A percentile compares a stretch with the other conserved stretches of the same genome.
Conservation (phyloP, 768 basidiomycete genomes). For the Pulveroboletus frians region DNA sequence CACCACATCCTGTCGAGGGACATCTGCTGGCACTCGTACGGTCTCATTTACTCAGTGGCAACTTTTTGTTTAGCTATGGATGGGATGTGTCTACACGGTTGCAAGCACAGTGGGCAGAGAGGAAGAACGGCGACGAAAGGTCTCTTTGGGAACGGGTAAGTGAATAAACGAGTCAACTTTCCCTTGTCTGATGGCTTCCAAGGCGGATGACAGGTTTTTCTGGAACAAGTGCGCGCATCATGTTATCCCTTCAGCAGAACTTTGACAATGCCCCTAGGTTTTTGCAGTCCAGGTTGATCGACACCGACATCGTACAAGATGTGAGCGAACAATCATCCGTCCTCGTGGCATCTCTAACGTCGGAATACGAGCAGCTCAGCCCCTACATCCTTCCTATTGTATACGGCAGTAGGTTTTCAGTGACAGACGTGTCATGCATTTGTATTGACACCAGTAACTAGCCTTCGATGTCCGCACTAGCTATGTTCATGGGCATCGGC, state of each 20-base stretch:
- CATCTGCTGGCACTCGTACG: slow-evolving; percentile 83
- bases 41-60: slow-evolving; percentile 74
- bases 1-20: slow-evolving; percentile 81
- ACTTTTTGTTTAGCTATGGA: slow-evolving; percentile 85
- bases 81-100: slow-evolving; percentile 87
- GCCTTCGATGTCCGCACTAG: slow-evolving; percentile 82
- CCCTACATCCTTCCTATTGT: slow-evolving; percentile 88
- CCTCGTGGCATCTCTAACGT: slow-evolving; percentile 6
- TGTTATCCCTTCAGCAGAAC: neutral
- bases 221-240: slow-evolving; percentile 68
- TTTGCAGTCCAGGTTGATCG: slow-evolving; percentile 59
- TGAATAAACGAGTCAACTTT: slow-evolving; percentile 8
- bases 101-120: slow-evolving; percentile 71
- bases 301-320: slow-evolving; percentile 52
- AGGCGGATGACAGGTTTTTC: slow-evolving; percentile 96
- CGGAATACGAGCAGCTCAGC: slow-evolving; percentile 53
- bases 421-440: neutral
- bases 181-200: slow-evolving; percentile 12
- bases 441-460: slow-evolving; percentile 29
- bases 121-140: slow-evolving; percentile 46
- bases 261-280: slow-evolving; percentile 32
- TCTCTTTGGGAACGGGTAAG: slow-evolving; percentile 76
- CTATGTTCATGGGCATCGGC: slow-evolving; percentile 68
- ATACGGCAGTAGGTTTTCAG: slow-evolving; percentile 76
- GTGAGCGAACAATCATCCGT: slow-evolving; percentile 39